Base-by-base conservation (phyloP, 345 rosid genomes). In the Boechera divaricarpa region DNA sequence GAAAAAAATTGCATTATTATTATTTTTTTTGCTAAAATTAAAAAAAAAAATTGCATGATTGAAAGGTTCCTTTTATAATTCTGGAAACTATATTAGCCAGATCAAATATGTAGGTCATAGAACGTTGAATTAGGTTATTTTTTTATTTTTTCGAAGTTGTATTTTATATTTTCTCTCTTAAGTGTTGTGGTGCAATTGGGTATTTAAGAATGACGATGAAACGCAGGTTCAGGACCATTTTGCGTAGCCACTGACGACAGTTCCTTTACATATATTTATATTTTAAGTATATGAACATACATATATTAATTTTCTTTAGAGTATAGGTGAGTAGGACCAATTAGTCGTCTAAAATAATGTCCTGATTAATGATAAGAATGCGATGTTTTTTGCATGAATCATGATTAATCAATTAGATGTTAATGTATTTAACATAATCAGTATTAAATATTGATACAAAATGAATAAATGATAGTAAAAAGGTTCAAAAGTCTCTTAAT, bases 361-460 rank as follows among this genome's bases (percentile, higher is more conserved):
- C 51, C 53, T 36, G 39, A 47, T 10, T 63, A 44, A 54, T 63
- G 65, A 54, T 28, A 47, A 32, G 76, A 70, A 12, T 70, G 72
- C 54, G 76, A 77, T 70, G 66, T 18, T 35, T 77, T 63, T 56
- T 36, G 76, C 81, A 71, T 77, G 81, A 71, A 63, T 77, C 81
- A 70, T 70, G 76, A 63, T 13, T 62, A 44, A 41, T 63, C 51
- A 54, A 62, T 29, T 39, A 39, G 1, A 21, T 21, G 24, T 21
- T 21, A 21, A 21, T 21, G 24, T 21, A 21, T 21, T 21, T 21
- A 21, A 21, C 24, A 21, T 21, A 21, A 21, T 1, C 24, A 35
- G 7, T 3, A 3, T 66, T 59, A 58, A 38, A 10, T 29, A 53
- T 12, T 48, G 8, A 41, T 10, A 12, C n/a, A 44, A 44, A 11